Evolutionary conservation across 805 yeast genomes (phyloP).

Genomic region (Candida palmyrensis): DNA sequence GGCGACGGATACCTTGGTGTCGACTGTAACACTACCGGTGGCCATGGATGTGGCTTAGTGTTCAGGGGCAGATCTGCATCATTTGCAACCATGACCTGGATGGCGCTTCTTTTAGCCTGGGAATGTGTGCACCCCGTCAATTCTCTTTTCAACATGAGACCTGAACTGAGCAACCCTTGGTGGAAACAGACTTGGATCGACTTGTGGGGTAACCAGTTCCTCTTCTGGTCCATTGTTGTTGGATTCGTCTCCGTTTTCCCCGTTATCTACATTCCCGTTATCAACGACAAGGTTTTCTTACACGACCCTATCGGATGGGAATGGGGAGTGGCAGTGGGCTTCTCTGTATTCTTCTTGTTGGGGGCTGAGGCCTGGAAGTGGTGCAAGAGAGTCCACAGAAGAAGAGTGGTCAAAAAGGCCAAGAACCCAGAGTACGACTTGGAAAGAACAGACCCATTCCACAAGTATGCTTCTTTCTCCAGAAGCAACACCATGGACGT

Average conservation of each 20-base stretch:
- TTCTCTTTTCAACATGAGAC: slow-evolving; percentile 68
- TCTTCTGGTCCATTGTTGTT: slow-evolving; percentile 73
- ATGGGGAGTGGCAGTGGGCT: slow-evolving; percentile 72
- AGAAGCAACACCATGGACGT: slow-evolving; percentile 40
- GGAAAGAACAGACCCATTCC: slow-evolving; percentile 59
- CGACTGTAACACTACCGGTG: slow-evolving; percentile 52
- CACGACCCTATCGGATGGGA: slow-evolving; percentile 71
- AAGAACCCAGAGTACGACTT: slow-evolving; percentile 60
- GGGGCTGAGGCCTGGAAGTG: slow-evolving; percentile 68
- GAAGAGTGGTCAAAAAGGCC: slow-evolving; percentile 31
- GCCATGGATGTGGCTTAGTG: slow-evolving; percentile 51
- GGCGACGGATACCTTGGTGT: slow-evolving; percentile 63
- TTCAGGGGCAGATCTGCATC: slow-evolving; percentile 73
- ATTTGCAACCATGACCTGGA: slow-evolving; percentile 82
- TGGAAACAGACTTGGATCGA: slow-evolving; percentile 57
- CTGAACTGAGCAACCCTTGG: slow-evolving; percentile 51
- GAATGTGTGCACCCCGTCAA: slow-evolving; percentile 70
- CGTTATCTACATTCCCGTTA: slow-evolving; percentile 83
- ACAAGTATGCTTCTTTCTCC: slow-evolving; percentile 56
- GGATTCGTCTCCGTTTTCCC: slow-evolving; percentile 76
- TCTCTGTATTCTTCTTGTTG: slow-evolving; percentile 49
- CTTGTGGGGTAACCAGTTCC: slow-evolving; percentile 67
- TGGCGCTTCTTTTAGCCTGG: slow-evolving; percentile 78
- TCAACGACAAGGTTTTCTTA: slow-evolving; percentile 68
- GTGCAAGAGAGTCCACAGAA: slow-evolving; percentile 52